Evolutionary conservation across 108 stramenopile genomes (phyloP).

Genomic region (Discostella stelligeroides): DNA sequence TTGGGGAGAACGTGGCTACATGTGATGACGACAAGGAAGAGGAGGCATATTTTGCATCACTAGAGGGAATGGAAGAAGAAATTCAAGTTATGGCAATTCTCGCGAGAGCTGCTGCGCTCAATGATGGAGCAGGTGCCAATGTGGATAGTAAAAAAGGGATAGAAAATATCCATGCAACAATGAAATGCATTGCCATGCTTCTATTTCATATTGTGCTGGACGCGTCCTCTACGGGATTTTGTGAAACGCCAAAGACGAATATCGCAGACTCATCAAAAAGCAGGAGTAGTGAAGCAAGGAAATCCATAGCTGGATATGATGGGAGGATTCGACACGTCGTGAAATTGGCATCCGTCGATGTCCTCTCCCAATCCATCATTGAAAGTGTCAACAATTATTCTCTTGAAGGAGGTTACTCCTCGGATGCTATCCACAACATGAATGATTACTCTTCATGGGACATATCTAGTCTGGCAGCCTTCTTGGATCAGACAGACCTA

Average conservation of each 20-base stretch:
- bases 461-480: slow-evolving; percentile 28
- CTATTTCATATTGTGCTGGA: slow-evolving; percentile 50
- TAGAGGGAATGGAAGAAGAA: slow-evolving; percentile 48
- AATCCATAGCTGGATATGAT: slow-evolving; percentile 46
- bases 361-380: slow-evolving; percentile 41
- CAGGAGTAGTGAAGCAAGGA: slow-evolving; percentile 6
- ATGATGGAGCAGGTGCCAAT: neutral
- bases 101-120: slow-evolving; percentile 38
- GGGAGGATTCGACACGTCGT: slow-evolving; percentile 60
- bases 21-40: slow-evolving; percentile 47
- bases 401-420: slow-evolving; percentile 13
- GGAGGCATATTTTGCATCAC: slow-evolving; percentile 40
- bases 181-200: slow-evolving; percentile 50
- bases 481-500: slow-evolving; percentile 34
- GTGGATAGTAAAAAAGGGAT: slow-evolving; percentile 21
- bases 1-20: neutral
- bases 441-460: slow-evolving; percentile 42
- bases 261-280: neutral
- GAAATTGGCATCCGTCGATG: slow-evolving; percentile 53
- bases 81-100: slow-evolving; percentile 54
- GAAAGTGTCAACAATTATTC: slow-evolving; percentile 21
- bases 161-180: slow-evolving; percentile 48
- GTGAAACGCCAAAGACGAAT: no score
- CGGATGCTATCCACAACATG: slow-evolving; percentile 22
- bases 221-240: no score